Evolutionary conservation across 176 grass and related monocot genomes (phyloP).

Genomic region (Bromus sterilis): DNA sequence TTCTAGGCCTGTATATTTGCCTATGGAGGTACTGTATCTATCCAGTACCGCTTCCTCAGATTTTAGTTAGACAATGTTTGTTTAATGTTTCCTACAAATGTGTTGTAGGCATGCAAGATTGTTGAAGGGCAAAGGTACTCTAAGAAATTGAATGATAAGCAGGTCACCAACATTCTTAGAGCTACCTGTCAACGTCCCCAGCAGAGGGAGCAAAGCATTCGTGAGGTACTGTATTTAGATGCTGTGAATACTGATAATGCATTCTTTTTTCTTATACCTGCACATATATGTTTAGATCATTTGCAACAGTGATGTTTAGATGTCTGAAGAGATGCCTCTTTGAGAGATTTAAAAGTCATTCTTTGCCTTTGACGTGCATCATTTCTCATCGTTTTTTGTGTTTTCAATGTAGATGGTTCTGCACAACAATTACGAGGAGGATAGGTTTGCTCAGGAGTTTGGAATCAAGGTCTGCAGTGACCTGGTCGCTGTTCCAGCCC

Average conservation of each 20-base stretch:
- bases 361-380: background rate
- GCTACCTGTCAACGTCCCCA: conserved; percentile 69
- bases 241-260: background rate
- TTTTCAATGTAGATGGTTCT: conserved; percentile 44
- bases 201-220: conserved; percentile 61
- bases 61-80: background rate
- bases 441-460: conserved; percentile 55
- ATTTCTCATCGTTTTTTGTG: background rate
- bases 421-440: conserved; percentile 57
- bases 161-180: conserved; percentile 61
- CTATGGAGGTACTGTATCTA: conserved; percentile 55
- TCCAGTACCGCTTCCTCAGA: background rate
- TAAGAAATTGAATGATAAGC: conserved; percentile 74
- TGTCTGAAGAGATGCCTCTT: background rate
- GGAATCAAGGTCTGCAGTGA: conserved; percentile 48
- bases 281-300: background rate
- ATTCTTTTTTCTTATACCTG: too few relatives aligned
- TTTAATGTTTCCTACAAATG: background rate
- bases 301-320: background rate
- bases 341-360: too few relatives aligned
- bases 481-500: conserved; percentile 52
- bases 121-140: conserved; percentile 74
- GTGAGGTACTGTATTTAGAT: conserved; percentile 33
- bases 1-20: conserved; percentile 54
- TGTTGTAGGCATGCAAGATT: conserved; percentile 62